Conservation (phyloP, 164 flowering plant species). For the Aristolochia fimbriata region DNA sequence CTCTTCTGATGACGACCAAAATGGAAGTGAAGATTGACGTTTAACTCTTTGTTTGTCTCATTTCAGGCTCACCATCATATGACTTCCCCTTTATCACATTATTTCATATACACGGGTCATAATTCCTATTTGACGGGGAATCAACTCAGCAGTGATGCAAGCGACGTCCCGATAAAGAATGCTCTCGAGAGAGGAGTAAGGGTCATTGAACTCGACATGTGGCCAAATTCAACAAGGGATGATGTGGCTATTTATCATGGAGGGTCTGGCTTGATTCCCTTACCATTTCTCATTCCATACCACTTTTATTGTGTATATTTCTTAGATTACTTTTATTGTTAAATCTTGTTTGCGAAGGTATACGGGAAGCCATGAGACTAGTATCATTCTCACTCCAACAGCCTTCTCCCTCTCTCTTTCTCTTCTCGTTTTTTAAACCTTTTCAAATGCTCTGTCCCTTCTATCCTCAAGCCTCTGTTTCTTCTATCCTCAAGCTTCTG, state of each 20-base stretch:
- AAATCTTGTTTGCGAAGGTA: no score
- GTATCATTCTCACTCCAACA: no score
- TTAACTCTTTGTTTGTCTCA: background rate
- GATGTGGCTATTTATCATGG: conserved; percentile 37
- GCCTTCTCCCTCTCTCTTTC: no score
- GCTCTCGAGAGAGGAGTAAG: conserved; percentile 42
- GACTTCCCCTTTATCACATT: conserved; percentile 47
- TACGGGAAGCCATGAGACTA: no score
- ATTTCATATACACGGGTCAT: conserved; percentile 47
- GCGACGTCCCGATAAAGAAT: conserved; percentile 38
- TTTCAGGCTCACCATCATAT: conserved; percentile 42
- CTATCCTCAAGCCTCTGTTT: no score
- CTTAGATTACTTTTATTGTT: no score
- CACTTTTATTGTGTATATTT: no score
- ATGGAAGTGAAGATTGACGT: background rate
- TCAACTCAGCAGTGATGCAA: conserved; percentile 44
- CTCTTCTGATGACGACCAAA: background rate
- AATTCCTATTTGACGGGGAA: conserved; percentile 54
- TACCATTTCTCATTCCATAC: background rate
- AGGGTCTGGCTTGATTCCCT: conserved; percentile 20
- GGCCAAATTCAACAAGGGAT: conserved; percentile 43
- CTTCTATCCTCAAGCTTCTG: no score
- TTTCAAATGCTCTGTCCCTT: no score
- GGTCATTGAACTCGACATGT: conserved; percentile 49
- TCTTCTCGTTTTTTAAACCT: no score